Percentiles rank a stretch among this genome's conserved stretches.
These are phyloP conservation scores for Emericellopsis terricola DNA, from an alignment of 495 filamentous ascomycete genomes.

Conservation along the genomic window DNA sequence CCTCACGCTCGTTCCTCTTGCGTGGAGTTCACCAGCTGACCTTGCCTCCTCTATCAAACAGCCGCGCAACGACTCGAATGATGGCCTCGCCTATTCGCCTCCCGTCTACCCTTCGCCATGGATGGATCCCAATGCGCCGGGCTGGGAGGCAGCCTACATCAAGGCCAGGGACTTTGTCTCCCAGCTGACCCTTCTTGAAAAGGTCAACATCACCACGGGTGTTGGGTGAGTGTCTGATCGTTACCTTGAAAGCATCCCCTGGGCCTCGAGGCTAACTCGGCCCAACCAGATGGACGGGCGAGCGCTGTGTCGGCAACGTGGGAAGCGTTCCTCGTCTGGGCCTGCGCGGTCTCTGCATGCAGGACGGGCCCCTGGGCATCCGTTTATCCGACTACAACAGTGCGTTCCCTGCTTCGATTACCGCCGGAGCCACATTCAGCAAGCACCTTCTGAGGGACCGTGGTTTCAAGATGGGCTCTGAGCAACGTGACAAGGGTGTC, in stretches of 20 bases:
- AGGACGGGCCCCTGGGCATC: slow-evolving; percentile 65
- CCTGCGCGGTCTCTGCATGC: slow-evolving; percentile 66
- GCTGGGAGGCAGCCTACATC: slow-evolving; percentile 62
- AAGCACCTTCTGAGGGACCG: slow-evolving; percentile 51
- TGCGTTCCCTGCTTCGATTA: slow-evolving; percentile 67
- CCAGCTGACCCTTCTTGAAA: slow-evolving; percentile 70
- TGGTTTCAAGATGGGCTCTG: slow-evolving; percentile 62
- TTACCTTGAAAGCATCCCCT: neutral
- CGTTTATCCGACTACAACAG: slow-evolving; percentile 60
- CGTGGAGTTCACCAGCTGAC: slow-evolving; percentile 5
- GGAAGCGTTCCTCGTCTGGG: slow-evolving; percentile 60
- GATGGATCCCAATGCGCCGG: slow-evolving; percentile 46
- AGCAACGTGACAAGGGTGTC: slow-evolving; percentile 67
- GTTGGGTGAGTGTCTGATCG: slow-evolving; percentile 49
- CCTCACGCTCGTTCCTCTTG: neutral
- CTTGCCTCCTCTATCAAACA: slow-evolving; percentile 5
- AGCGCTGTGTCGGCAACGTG: slow-evolving; percentile 64
- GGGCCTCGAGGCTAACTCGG: no score
- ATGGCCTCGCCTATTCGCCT: slow-evolving; percentile 14
- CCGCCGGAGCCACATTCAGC: slow-evolving; percentile 64
- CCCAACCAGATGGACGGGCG: slow-evolving; percentile 54
- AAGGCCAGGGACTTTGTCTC: slow-evolving; percentile 67
- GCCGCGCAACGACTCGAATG: slow-evolving; percentile 7
- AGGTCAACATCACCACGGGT: slow-evolving; percentile 85
- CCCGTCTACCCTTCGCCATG: slow-evolving; percentile 79